These are phyloP conservation scores for Hagleromyces aurorensis DNA, from an alignment of 805 yeast genomes.

Conservation along the genomic window DNA sequence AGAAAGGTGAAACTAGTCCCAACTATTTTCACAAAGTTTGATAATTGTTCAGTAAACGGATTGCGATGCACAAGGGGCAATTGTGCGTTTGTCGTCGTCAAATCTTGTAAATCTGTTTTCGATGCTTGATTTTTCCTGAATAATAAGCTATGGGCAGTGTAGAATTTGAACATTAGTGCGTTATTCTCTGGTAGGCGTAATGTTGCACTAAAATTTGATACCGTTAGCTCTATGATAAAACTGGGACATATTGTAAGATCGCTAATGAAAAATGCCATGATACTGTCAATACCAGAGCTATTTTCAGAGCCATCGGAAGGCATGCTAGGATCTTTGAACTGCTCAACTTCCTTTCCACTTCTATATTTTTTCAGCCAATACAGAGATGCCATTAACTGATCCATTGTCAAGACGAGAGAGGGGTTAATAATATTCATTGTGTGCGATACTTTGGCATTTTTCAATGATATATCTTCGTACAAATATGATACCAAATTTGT, in stretches of 20 bases:
- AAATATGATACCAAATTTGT: constrained; percentile 22
- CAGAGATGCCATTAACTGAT: constrained; percentile 10
- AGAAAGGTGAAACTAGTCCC: constrained; percentile 17
- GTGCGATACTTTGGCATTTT: constrained; percentile 15
- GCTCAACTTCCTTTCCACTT: neutral
- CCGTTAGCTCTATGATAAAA: constrained; percentile 16
- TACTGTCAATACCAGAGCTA: too few species aligned
- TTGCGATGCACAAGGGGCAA: constrained; percentile 2
- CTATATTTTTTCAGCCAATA: constrained; percentile 5
- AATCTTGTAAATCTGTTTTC: too few species aligned
- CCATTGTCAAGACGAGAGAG: constrained; percentile 19
- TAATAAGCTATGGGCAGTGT: constrained; percentile 16
- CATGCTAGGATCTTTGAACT: neutral
- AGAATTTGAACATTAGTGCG: constrained; percentile 17
- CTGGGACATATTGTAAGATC: constrained; percentile 12
- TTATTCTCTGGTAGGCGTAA: constrained; percentile 17
- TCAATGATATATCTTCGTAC: constrained; percentile 11
- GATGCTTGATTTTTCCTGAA: constrained; percentile 10
- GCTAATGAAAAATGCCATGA: neutral
- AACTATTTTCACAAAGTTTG: constrained; percentile 20
- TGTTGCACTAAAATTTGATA: constrained; percentile 23
- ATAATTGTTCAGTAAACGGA: constrained; percentile 11
- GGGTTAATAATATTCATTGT: constrained; percentile 27
- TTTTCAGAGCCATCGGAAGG: constrained; percentile 2
- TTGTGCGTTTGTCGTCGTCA: too few species aligned